Evolutionary conservation across 2,329 filamentous ascomycete species (phyloP), one percentile per base, ranked within the genome.

Genomic region (Fusarium duplospermum): DNA sequence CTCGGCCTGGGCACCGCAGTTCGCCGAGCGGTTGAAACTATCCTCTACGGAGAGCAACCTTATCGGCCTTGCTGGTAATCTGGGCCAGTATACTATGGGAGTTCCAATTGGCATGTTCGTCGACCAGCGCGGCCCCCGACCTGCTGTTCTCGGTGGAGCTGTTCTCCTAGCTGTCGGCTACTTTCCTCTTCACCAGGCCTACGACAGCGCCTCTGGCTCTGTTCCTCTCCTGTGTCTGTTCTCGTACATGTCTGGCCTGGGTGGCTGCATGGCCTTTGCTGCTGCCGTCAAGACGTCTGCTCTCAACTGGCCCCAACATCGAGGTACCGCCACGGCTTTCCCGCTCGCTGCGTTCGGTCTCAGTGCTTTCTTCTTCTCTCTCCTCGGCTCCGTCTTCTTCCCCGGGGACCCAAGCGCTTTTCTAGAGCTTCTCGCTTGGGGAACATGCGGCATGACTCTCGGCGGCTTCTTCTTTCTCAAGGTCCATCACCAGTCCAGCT

Each of bases 1-100:
- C 84, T 98, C 95, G 64, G 96, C 96, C 83, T 99, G 96, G 95
- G 95, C 94, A 16, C 96, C 96, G 22, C 95, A 98, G 84, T 98
- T 98, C 81, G 95, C 95, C 59, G 92, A 97, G 79, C 92, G 90
- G 77, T 87, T 99, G 77, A 91, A 93, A 81, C 90, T 98, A 70
- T 95, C 95, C 16, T 93, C 96, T n/a, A 98, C 96, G 4, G 89
- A 98, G 82, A 95, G 91, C 83, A 98, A 99, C 83, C 84, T 98
- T 75, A 95, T 99, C 80, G 95, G 93, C 50, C 87, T 93, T n/a
- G 89, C 90, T 56, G 93, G 91, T n/a, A 96, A 96, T 80, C 84
- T 98, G 79, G 96, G 96, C 79, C 98, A 98, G 94, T 98, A 98
- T 84, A 92, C 92, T 9, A 89, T 94, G 79, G 96, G 96, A 31